Conservation (phyloP, 2,329 filamentous ascomycete species). For the Whalleya microplaca region DNA sequence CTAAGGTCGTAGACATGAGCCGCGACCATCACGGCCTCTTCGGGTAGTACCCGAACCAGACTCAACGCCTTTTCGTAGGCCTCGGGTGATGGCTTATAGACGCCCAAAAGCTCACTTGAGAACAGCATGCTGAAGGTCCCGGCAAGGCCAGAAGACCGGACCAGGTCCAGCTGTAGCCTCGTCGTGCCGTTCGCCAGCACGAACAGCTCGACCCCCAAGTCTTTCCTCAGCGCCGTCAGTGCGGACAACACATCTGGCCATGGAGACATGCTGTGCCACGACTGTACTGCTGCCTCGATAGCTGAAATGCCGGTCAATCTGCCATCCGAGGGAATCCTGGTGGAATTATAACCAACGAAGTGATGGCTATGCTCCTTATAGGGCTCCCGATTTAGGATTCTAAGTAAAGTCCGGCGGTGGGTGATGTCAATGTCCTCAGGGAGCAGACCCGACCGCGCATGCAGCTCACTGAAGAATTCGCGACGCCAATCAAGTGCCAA, state of each 20-base stretch:
- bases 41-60: conserved; percentile 46
- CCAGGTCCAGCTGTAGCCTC: conserved; percentile 57
- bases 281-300: conserved; percentile 34
- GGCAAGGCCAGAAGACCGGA: conserved; percentile 47
- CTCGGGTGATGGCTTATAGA: conserved; percentile 52
- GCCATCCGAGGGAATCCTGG: conserved; percentile 13
- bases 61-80: conserved; percentile 50
- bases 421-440: conserved; percentile 58
- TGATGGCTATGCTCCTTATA: conserved; percentile 16
- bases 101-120: conserved; percentile 53
- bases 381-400: conserved; percentile 44
- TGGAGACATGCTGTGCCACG: conserved; percentile 54
- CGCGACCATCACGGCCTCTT: conserved; percentile 56
- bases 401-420: conserved; percentile 36
- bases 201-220: conserved; percentile 46
- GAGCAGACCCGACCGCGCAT: conserved; percentile 41
- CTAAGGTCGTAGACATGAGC: conserved; percentile 58
- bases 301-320: conserved; percentile 1
- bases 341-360: conserved; percentile 24
- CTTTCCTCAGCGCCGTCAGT: conserved; percentile 42
- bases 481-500: conserved; percentile 56
- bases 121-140: conserved; percentile 53
- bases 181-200: conserved; percentile 60
- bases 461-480: conserved; percentile 51
- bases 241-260: conserved; percentile 55